These are phyloP conservation scores for Syncephalis plumigaleata DNA, from an alignment of 371 early-diverging fungal species.

Conservation along the genomic window DNA sequence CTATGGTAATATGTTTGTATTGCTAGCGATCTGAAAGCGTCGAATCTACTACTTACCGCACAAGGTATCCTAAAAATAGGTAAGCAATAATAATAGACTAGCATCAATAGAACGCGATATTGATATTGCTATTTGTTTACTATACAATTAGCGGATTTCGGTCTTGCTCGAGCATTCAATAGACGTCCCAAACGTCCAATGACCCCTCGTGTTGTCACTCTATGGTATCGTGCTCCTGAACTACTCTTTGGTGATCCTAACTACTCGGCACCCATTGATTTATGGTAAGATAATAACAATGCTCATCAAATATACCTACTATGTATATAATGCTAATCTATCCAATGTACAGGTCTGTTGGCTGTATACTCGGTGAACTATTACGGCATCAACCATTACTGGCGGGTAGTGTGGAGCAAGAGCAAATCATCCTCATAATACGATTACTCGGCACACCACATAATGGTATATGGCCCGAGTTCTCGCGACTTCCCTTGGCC, in stretches of 20 bases:
- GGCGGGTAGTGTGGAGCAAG: conserved; percentile 63
- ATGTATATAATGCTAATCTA: background rate
- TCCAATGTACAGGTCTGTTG: conserved; percentile 28
- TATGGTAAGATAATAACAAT: conserved; percentile 76
- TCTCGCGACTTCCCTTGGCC: conserved; percentile 37
- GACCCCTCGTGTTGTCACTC: conserved; percentile 88
- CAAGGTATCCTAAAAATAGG: conserved; percentile 65
- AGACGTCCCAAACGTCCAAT: conserved; percentile 39
- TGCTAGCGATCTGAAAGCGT: conserved; percentile 64
- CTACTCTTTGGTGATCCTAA: conserved; percentile 58
- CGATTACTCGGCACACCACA: conserved; percentile 63
- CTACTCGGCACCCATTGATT: conserved; percentile 74
- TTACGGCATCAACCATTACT: conserved; percentile 54
- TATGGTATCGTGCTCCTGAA: conserved; percentile 94
- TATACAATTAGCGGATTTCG: conserved; percentile 61
- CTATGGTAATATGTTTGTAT: background rate
- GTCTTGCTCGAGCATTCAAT: conserved; percentile 61
- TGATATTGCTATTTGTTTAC: background rate
- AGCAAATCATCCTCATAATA: conserved; percentile 56
- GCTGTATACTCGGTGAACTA: conserved; percentile 77
- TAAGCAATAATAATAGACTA: conserved; percentile 6
- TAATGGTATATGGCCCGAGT: conserved; percentile 64
- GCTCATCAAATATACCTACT: too few relatives aligned
- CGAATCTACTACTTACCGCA: conserved; percentile 57
- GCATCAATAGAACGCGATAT: background rate